A percentile compares a stretch with the other conserved stretches of the same genome.
phyloP scores from a whole-genome alignment of 140 eudicot species.

The Oenanthe javanica region DNA sequence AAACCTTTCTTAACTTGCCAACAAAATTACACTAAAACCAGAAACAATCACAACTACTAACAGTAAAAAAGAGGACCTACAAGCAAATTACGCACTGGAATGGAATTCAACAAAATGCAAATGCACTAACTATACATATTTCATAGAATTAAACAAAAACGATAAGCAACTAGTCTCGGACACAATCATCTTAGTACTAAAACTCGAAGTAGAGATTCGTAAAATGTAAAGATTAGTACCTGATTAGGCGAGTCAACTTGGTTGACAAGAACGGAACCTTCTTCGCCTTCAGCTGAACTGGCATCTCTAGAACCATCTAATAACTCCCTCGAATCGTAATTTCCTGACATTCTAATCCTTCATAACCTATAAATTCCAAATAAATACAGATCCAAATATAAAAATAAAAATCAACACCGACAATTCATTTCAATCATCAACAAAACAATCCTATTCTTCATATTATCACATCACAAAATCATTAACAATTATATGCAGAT shows the following conservation, averaged over 20 bases:
- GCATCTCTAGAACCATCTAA: conserved; percentile 35
- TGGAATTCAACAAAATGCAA: background rate
- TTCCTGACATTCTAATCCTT: conserved; percentile 53
- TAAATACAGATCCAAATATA: conserved; percentile 6
- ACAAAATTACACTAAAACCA: background rate
- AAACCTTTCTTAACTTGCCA: background rate
- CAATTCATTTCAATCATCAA: conserved; percentile 3
- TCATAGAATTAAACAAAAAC: background rate
- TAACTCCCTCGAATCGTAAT: conserved; percentile 33
- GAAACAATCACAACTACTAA: background rate
- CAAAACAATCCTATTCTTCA: background rate
- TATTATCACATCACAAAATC: background rate
- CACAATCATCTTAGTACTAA: background rate
- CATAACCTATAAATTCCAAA: conserved; percentile 10
- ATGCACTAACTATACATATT: too few species aligned
- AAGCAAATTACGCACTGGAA: background rate
- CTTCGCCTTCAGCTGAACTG: conserved; percentile 22
- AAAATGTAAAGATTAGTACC: conserved; percentile 15
- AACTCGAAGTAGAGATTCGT: background rate
- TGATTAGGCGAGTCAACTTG: conserved; percentile 28
- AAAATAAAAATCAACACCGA: conserved; percentile 26
- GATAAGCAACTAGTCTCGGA: background rate
- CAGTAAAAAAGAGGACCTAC: background rate
- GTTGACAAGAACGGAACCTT: conserved; percentile 1
- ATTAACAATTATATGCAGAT: background rate